These are phyloP conservation scores for Coemansia sp. DNA, from an alignment of 371 early-diverging fungal species.

Conservation along the genomic window DNA sequence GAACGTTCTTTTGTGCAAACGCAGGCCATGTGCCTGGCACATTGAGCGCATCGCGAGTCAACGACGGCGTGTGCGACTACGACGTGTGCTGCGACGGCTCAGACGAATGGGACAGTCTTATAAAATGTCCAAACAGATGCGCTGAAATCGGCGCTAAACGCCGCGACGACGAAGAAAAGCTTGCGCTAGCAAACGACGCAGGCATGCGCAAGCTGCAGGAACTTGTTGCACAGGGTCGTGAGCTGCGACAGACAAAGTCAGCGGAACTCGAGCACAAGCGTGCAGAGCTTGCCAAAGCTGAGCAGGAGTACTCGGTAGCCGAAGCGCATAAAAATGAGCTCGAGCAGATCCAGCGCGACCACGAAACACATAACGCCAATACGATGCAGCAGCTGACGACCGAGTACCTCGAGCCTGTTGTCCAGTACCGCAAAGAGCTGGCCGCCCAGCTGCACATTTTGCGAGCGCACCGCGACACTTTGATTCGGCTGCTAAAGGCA, in stretches of 20 bases:
- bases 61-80: constrained; percentile 92
- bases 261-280: constrained; percentile 46
- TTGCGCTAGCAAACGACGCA: constrained; percentile 14
- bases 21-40: constrained; percentile 68
- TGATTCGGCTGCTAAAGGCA: constrained; percentile 27
- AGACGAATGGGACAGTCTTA: constrained; percentile 70
- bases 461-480: constrained; percentile 31
- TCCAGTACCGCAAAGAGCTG: constrained; percentile 10
- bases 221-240: constrained; percentile 53
- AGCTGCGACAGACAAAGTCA: constrained; percentile 34
- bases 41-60: constrained; percentile 75
- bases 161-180: constrained; percentile 22
- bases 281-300: constrained; percentile 40
- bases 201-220: constrained; percentile 40
- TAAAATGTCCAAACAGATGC: constrained; percentile 75
- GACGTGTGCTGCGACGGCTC: constrained; percentile 91
- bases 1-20: constrained; percentile 81
- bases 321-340: constrained; percentile 52
- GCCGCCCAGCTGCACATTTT: constrained; percentile 21
- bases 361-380: constrained; percentile 17
- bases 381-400: constrained; percentile 15
- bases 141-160: constrained; percentile 55
- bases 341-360: constrained; percentile 48
- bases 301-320: constrained; percentile 46
- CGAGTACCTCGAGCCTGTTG: constrained; percentile 6